phyloP scores from a whole-genome alignment of 129 eudicot genomes.

The Tagetes patula region DNA sequence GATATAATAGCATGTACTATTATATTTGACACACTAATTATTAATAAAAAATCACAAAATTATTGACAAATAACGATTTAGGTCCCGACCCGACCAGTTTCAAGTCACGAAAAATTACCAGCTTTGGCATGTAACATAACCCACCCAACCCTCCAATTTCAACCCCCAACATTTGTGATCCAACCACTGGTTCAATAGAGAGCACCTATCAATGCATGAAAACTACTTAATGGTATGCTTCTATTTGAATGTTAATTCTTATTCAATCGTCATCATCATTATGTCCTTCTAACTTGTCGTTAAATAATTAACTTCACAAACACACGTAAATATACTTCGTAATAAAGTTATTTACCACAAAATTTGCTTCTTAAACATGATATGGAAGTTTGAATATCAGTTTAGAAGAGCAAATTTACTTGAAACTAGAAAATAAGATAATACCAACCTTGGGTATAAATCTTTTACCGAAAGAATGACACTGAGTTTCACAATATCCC shows the following conservation, averaged over 20 bases:
- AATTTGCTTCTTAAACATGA: neutral
- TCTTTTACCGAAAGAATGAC: constrained; percentile 61
- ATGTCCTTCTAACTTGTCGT: neutral
- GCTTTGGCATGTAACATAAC: neutral
- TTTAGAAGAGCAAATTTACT: constrained; percentile 1
- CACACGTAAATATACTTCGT: neutral
- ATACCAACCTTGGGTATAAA: constrained; percentile 54
- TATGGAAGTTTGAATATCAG: constrained; percentile 6
- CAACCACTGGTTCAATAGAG: neutral
- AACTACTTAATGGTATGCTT: constrained; percentile 9
- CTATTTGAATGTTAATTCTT: neutral
- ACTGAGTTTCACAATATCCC: constrained; percentile 70
- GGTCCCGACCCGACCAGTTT: neutral
- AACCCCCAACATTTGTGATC: constrained; percentile 1
- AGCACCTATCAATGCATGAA: neutral
- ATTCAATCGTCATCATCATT: neutral
- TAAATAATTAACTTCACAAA: neutral
- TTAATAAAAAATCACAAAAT: neutral
- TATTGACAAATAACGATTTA: neutral
- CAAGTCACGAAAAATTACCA: neutral
- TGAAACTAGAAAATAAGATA: neutral
- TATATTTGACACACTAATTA: constrained; percentile 1
- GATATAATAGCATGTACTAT: neutral
- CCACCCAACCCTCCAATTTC: constrained; percentile 5
- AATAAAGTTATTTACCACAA: constrained; percentile 1